Evolutionary conservation across 2,329 filamentous ascomycete genomes (phyloP).

Genomic region (Claviceps quebecensis): DNA sequence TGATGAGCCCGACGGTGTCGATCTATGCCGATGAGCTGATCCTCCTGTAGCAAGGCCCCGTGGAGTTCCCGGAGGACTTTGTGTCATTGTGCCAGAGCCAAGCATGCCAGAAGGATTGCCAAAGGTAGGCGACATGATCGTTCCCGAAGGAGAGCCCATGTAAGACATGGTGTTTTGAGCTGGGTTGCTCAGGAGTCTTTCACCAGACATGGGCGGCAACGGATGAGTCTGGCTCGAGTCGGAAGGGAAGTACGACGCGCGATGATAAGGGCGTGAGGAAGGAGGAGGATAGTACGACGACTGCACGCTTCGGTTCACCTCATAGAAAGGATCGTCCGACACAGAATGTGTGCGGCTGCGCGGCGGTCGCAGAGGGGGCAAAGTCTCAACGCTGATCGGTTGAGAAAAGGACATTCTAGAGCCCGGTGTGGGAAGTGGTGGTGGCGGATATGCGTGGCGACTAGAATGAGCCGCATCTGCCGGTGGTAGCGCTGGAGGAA

Average conservation of each 20-base stretch:
- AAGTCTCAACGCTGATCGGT: slow-evolving; percentile 20
- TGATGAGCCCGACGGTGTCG: slow-evolving; percentile 24
- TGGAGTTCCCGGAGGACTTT: slow-evolving; percentile 22
- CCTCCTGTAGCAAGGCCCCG: slow-evolving; percentile 14
- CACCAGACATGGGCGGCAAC: slow-evolving; percentile 16
- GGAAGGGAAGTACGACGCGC: slow-evolving; percentile 12
- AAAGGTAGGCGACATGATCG: slow-evolving; percentile 24
- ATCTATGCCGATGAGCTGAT: slow-evolving; percentile 21
- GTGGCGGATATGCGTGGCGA: slow-evolving; percentile 14
- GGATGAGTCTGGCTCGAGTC: slow-evolving; percentile 17
- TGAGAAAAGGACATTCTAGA: slow-evolving; percentile 23
- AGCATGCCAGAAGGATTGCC: slow-evolving; percentile 16
- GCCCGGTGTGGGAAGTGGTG: slow-evolving; percentile 8
- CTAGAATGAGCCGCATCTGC: slow-evolving; percentile 4
- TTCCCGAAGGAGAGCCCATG: slow-evolving; percentile 19
- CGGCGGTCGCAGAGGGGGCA: slow-evolving; percentile 25
- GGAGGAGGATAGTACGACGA: slow-evolving; percentile 19
- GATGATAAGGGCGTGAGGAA: slow-evolving; percentile 17
- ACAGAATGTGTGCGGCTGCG: slow-evolving; percentile 21
- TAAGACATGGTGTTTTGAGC: slow-evolving; percentile 17
- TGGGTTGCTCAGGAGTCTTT: slow-evolving; percentile 22
- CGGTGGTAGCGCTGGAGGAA: background rate
- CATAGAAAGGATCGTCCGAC: slow-evolving; percentile 19
- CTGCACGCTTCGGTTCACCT: slow-evolving; percentile 16
- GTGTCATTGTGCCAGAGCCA: slow-evolving; percentile 16